Percentiles rank a stretch among this genome's conserved stretches.
These are phyloP conservation scores for Beauveria varroae DNA, from an alignment of 2,329 filamentous ascomycete genomes.

Conservation along the genomic window DNA sequence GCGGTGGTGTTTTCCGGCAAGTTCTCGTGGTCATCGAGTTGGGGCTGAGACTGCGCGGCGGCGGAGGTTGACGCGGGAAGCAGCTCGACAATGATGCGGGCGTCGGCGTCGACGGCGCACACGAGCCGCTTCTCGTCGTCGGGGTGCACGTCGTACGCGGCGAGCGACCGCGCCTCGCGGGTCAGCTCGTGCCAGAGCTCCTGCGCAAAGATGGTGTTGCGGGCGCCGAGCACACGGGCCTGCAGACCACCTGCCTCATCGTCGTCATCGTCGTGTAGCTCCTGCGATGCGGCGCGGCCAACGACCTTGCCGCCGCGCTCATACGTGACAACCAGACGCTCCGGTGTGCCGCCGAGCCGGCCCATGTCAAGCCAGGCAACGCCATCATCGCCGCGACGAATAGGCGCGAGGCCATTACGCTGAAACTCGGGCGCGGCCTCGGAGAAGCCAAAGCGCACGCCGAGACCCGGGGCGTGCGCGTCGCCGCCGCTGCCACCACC, in stretches of 20 bases:
- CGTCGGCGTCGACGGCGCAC: conserved; percentile 43
- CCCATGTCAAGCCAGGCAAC: conserved; percentile 65
- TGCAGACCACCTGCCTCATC: conserved; percentile 42
- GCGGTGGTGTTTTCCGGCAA: conserved; percentile 46
- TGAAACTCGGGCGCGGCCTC: conserved; percentile 59
- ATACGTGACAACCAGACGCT: conserved; percentile 61
- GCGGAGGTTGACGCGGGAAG: conserved; percentile 34
- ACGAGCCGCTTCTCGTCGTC: conserved; percentile 50
- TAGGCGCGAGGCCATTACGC: conserved; percentile 69
- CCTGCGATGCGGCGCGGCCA: conserved; percentile 46
- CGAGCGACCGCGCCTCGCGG: conserved; percentile 67
- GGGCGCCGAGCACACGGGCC: conserved; percentile 62
- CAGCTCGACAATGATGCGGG: conserved; percentile 59
- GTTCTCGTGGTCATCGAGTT: conserved; percentile 16
- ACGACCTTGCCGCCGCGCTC: conserved; percentile 48
- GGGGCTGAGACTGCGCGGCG: conserved; percentile 23
- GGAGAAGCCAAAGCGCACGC: conserved; percentile 82
- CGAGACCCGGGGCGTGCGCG: conserved; percentile 44
- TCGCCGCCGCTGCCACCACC: conserved; percentile 28
- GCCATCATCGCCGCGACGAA: conserved; percentile 69
- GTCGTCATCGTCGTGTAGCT: conserved; percentile 44
- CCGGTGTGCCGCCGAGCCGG: conserved; percentile 40
- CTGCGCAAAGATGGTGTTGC: conserved; percentile 73
- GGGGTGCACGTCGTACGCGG: conserved; percentile 62
- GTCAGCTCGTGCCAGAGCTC: conserved; percentile 89